Conservation (phyloP, 179 eudicot genomes). For the Silene coronaria region DNA sequence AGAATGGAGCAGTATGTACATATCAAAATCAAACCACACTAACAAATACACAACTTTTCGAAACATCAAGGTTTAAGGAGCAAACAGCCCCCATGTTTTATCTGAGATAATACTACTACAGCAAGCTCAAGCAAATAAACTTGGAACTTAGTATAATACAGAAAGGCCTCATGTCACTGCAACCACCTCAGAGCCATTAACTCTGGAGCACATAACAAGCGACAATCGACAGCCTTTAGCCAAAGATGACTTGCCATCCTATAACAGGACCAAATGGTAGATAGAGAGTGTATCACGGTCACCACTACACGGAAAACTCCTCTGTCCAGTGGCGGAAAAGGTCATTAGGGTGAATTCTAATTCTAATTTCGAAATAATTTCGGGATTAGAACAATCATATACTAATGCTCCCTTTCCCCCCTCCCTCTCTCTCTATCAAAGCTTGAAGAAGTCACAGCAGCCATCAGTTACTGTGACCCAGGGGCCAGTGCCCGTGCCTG, state of each 20-base stretch:
- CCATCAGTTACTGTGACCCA: slow-evolving; percentile 34
- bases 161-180: slow-evolving; percentile 29
- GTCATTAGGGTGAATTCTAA: slow-evolving; percentile 10
- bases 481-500: slow-evolving; percentile 10
- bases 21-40: not conserved
- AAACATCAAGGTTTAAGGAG: not conserved
- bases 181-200: slow-evolving; percentile 19
- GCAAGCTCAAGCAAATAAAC: slow-evolving; percentile 11
- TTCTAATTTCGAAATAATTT: slow-evolving; percentile 3
- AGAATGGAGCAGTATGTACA: slow-evolving; percentile 8
- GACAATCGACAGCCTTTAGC: slow-evolving; percentile 27
- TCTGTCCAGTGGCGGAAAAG: slow-evolving; percentile 12
- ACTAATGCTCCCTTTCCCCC: slow-evolving; percentile 16
- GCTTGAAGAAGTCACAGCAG: slow-evolving; percentile 35
- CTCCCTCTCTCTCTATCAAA: slow-evolving; percentile 14
- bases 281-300: slow-evolving; percentile 10
- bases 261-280: slow-evolving; percentile 22
- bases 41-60: not conserved
- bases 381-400: slow-evolving; percentile 13
- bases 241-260: slow-evolving; percentile 43
- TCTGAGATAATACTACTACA: not conserved
- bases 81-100: not conserved
- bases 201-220: slow-evolving; percentile 15
- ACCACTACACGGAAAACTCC: slow-evolving; percentile 17
- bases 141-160: slow-evolving; percentile 15